phyloP scores from a whole-genome alignment of 1,284 basidiomycete species.

The Ceratobasidium sp. region DNA sequence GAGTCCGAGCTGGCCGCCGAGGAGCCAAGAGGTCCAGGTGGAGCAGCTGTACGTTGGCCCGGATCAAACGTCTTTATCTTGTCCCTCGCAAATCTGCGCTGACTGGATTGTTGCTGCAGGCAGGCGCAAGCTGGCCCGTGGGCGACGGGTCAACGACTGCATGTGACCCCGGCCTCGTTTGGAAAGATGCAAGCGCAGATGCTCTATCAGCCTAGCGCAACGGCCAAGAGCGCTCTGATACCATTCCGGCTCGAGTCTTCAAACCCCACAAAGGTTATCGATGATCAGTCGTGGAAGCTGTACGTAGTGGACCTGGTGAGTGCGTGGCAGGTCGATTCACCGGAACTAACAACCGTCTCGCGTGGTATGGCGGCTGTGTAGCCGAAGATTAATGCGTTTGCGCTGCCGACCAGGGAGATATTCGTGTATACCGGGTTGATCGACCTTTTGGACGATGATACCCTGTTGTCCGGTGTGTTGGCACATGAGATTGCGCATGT shows the following conservation, averaged over 20 bases:
- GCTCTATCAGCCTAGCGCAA: constrained; percentile 54
- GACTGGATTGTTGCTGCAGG: neutral
- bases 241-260: constrained; percentile 55
- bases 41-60: constrained; percentile 22
- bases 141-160: constrained; percentile 34
- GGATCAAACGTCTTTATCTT: neutral
- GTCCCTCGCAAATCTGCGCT: neutral
- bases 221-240: constrained; percentile 54
- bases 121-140: constrained; percentile 29
- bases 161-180: constrained; percentile 40
- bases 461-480: constrained; percentile 60
- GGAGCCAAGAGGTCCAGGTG: constrained; percentile 16
- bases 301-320: constrained; percentile 60
- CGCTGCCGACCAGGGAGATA: constrained; percentile 61
- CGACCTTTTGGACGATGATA: constrained; percentile 58
- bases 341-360: neutral
- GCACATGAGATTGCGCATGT: constrained; percentile 62
- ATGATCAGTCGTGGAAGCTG: constrained; percentile 59
- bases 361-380: constrained; percentile 48
- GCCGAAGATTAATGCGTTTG: constrained; percentile 62
- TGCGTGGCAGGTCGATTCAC: no score
- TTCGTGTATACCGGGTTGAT: constrained; percentile 63
- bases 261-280: constrained; percentile 60
- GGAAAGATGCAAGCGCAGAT: constrained; percentile 42
- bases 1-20: constrained; percentile 37